These are phyloP conservation scores for Vigna trinervia DNA, from an alignment of 306 rosid genomes.

Conservation along the genomic window DNA sequence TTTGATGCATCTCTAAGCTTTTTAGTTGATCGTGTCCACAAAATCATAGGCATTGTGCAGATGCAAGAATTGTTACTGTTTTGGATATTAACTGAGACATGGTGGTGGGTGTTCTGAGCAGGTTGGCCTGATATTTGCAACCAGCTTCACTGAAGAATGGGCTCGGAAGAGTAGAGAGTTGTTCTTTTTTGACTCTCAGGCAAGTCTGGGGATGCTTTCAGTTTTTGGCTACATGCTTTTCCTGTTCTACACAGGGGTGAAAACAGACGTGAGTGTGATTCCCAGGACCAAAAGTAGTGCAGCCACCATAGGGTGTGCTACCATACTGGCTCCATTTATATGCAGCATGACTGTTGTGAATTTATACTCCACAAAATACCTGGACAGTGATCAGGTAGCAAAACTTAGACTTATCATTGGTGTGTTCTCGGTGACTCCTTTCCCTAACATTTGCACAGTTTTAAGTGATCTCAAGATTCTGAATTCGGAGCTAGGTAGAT, in stretches of 20 bases:
- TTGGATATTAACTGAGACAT: background rate
- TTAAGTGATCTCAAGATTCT: constrained; percentile 63
- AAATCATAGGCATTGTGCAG: background rate
- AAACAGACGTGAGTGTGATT: constrained; percentile 61
- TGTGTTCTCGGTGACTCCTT: constrained; percentile 48
- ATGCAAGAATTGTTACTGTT: background rate
- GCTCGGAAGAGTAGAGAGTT: background rate
- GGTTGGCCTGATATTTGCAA: constrained; percentile 45
- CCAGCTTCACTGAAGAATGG: constrained; percentile 12
- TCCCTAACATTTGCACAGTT: constrained; percentile 55
- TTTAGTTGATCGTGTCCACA: background rate
- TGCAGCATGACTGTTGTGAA: constrained; percentile 32
- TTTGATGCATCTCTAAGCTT: background rate
- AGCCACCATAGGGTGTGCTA: constrained; percentile 43
- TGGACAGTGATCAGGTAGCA: background rate
- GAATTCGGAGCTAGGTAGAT: constrained; percentile 69
- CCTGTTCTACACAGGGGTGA: constrained; percentile 68
- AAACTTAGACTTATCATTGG: constrained; percentile 20
- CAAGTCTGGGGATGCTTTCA: constrained; percentile 50
- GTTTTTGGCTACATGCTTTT: constrained; percentile 65
- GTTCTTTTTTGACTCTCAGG: constrained; percentile 57
- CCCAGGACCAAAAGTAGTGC: constrained; percentile 48
- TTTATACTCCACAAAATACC: background rate
- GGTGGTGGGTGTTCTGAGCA: constrained; percentile 7
- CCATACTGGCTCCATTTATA: constrained; percentile 52